Evolutionary conservation across 495 filamentous ascomycete species (phyloP).

Genomic region (Barbatosphaeria neglecta): DNA sequence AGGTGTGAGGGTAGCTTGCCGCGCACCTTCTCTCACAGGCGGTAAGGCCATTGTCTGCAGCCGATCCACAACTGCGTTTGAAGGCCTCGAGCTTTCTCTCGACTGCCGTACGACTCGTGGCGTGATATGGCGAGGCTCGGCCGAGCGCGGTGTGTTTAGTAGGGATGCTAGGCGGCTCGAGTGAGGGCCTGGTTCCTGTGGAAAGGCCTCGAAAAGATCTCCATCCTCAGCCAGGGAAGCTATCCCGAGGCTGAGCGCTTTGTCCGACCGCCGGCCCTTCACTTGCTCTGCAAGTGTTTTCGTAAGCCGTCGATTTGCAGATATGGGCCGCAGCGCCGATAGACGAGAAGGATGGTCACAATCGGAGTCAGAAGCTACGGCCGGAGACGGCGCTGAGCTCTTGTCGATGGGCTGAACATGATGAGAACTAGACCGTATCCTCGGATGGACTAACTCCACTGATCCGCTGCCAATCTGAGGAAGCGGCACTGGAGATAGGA

Average conservation of each 20-base stretch:
- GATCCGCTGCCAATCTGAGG: background rate
- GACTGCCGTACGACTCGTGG: background rate
- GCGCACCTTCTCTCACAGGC: background rate
- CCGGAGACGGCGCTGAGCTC: too few species aligned
- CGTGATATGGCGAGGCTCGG: background rate
- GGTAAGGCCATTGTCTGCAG: background rate
- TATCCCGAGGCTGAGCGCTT: conserved; percentile 8
- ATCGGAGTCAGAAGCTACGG: too few species aligned
- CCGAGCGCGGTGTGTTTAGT: background rate
- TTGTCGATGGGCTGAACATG: too few species aligned
- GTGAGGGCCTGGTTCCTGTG: background rate
- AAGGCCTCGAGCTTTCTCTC: background rate
- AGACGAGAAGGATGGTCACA: background rate
- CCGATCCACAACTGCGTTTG: background rate
- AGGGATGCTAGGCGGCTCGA: background rate
- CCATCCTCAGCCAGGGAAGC: conserved; percentile 31
- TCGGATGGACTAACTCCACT: background rate
- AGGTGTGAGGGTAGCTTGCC: background rate
- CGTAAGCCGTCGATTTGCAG: conserved; percentile 3
- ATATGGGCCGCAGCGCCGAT: conserved; percentile 2
- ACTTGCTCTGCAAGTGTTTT: background rate
- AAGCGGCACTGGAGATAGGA: background rate
- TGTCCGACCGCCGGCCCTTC: conserved; percentile 2
- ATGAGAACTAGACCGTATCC: too few species aligned
- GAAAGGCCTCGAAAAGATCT: background rate